Evolutionary conservation across 2,329 filamentous ascomycete species (phyloP).

Genomic region (Alternaria ethzedia): DNA sequence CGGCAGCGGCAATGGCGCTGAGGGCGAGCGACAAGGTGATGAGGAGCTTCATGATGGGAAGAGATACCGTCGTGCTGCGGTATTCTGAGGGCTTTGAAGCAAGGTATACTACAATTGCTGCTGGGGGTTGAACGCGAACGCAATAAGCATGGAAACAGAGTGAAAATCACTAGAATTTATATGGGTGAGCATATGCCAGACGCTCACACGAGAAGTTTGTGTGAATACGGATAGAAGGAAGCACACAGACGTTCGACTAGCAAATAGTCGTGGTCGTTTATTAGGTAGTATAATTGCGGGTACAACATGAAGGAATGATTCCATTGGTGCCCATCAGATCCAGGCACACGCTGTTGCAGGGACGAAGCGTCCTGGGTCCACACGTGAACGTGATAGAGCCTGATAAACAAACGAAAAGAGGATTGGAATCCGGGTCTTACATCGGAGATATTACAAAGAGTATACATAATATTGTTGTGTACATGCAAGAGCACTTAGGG

Average conservation of each 20-base stretch:
- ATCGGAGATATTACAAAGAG: constrained; percentile 13
- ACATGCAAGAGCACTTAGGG: constrained; percentile 8
- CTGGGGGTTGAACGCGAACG: neutral
- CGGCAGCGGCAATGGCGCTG: neutral
- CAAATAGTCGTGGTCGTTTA: neutral
- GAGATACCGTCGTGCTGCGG: neutral
- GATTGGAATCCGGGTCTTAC: neutral
- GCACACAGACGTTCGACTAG: neutral
- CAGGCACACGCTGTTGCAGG: neutral
- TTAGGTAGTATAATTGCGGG: neutral
- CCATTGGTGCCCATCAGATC: neutral
- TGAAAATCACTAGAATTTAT: neutral
- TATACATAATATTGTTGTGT: constrained; percentile 7
- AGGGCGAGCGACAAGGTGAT: neutral
- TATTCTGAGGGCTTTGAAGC: neutral
- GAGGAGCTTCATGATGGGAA: constrained; percentile 7
- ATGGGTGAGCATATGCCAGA: neutral
- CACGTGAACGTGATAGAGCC: neutral
- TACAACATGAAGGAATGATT: neutral
- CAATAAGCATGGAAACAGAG: neutral
- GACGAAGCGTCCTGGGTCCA: neutral
- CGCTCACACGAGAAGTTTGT: neutral
- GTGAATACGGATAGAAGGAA: neutral
- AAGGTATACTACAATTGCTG: neutral
- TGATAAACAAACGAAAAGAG: neutral